A percentile compares a stretch with the other conserved stretches of the same genome.
Evolutionary conservation across 2,329 filamentous ascomycete genomes (phyloP).

Genomic region (Ophiostoma quercus): DNA sequence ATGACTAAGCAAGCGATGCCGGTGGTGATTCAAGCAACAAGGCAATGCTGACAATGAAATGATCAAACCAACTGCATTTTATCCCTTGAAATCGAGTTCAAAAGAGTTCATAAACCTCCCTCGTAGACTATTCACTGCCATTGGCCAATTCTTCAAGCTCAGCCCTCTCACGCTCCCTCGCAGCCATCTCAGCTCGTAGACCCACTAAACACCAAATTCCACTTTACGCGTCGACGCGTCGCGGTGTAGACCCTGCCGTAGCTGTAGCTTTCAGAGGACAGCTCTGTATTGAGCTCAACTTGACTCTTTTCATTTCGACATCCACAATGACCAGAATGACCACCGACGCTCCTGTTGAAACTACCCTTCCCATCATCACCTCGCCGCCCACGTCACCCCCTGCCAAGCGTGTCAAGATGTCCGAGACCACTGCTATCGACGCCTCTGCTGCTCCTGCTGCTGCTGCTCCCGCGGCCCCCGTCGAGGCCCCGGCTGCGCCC

Average conservation of each 20-base stretch:
- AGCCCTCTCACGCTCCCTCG: too few relatives aligned
- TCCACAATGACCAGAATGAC: constrained; percentile 19
- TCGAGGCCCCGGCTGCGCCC: constrained; percentile 26
- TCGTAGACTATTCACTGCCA: not conserved
- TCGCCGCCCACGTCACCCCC: constrained; percentile 67
- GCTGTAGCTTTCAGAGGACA: not conserved
- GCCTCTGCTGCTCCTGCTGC: constrained; percentile 35
- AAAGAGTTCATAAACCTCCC: not conserved
- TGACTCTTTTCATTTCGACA: not conserved
- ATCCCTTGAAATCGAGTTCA: not conserved
- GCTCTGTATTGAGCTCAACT: not conserved
- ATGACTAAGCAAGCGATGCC: not conserved
- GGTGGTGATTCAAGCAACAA: not conserved
- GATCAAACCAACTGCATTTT: too few relatives aligned
- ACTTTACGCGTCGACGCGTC: constrained; percentile 26
- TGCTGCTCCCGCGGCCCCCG: constrained; percentile 30
- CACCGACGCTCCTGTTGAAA: constrained; percentile 20
- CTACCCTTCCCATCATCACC: constrained; percentile 16
- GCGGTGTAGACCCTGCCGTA: constrained; percentile 1
- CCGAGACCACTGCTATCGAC: constrained; percentile 33
- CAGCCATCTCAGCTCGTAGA: not conserved
- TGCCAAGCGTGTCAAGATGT: constrained; percentile 69
- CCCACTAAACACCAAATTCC: constrained; percentile 18
- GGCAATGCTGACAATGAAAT: too few relatives aligned
- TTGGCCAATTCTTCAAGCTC: constrained; percentile 19